Conservation (phyloP, 176 grass and related monocot genomes). For the Echinochloa phyllopogon region DNA sequence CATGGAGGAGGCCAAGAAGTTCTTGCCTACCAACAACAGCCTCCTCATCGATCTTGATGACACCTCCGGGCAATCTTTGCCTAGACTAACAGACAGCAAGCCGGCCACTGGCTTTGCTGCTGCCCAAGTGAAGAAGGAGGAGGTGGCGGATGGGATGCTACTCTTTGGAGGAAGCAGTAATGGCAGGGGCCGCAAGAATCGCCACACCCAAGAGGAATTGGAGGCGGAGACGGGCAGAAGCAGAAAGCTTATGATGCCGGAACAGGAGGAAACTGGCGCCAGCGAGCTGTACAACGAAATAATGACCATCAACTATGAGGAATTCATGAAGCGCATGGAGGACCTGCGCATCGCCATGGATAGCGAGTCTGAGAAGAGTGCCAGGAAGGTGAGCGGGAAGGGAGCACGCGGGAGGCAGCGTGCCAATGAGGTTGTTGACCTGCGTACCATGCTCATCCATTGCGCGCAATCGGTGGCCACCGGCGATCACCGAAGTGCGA, state of each 20-base stretch:
- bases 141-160: conserved; percentile 27
- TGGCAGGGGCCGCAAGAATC: conserved; percentile 13
- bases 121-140: conserved; percentile 37
- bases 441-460: conserved; percentile 68
- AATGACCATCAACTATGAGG: neutral
- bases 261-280: conserved; percentile 37
- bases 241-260: conserved; percentile 53
- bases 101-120: neutral
- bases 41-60: conserved; percentile 32
- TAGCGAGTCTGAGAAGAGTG: neutral
- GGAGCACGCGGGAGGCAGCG: conserved; percentile 13
- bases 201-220: conserved; percentile 36
- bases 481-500: conserved; percentile 48
- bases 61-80: conserved; percentile 14
- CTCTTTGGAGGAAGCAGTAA: neutral
- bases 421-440: conserved; percentile 52
- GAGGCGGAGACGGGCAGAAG: conserved; percentile 51
- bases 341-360: conserved; percentile 42
- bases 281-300: neutral
- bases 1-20: conserved; percentile 58
- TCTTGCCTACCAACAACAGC: conserved; percentile 47
- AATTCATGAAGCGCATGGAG: neutral
- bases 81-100: neutral
- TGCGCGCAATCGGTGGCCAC: conserved; percentile 64
- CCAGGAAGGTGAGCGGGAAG: conserved; percentile 13